phyloP scores from a whole-genome alignment of 2,329 filamentous ascomycete species.

The Neurospora crassa region DNA sequence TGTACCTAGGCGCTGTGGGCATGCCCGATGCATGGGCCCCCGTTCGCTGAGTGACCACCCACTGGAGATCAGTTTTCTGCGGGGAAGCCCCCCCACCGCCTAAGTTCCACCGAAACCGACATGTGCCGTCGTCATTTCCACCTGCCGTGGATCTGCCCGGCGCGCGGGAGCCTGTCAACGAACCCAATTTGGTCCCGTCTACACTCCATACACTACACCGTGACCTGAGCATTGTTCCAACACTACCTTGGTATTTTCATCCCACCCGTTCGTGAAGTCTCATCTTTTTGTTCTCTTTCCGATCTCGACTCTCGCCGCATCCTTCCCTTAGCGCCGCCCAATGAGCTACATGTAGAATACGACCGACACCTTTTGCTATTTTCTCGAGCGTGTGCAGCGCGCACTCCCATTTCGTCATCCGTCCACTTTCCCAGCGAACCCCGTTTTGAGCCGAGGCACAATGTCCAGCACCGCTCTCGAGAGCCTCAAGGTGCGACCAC shows the following conservation, averaged over 20 bases:
- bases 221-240: not conserved
- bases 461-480: slow-evolving; percentile 13
- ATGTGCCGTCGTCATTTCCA: not conserved
- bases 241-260: not conserved
- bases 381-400: not conserved
- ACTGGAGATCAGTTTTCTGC: not conserved
- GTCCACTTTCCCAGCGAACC: not conserved
- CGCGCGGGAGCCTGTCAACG: no score
- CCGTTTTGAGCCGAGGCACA: slow-evolving; percentile 15
- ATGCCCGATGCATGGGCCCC: no score
- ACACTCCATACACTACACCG: not conserved
- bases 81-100: not conserved
- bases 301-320: not conserved
- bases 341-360: not conserved
- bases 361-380: not conserved
- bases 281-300: not conserved
- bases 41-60: no score
- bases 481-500: slow-evolving; percentile 15
- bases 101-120: not conserved
- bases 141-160: not conserved
- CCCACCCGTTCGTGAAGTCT: not conserved
- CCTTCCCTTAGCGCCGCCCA: not conserved
- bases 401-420: not conserved
- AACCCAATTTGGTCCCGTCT: not conserved
- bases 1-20: not conserved